Evolutionary conservation across 805 yeast species (phyloP).

Genomic region (Saccharomycopsis malanga): DNA sequence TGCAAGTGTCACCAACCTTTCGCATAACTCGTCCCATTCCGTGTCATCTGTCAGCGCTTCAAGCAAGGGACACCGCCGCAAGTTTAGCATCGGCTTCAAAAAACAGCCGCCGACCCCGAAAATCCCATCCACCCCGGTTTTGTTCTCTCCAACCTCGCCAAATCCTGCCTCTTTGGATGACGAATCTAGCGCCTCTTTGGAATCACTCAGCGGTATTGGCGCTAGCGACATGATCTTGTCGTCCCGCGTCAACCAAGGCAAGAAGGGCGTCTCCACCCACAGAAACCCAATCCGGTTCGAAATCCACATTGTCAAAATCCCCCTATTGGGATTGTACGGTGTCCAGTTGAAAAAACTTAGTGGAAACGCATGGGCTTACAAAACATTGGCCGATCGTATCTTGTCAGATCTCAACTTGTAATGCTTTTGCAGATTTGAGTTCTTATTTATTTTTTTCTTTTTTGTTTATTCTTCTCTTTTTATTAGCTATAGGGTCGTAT

Average conservation of each 20-base stretch:
- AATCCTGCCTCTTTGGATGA: conserved; percentile 22
- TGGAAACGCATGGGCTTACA: conserved; percentile 94
- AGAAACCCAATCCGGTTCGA: conserved; percentile 78
- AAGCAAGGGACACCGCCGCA: conserved; percentile 20
- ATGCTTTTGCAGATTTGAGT: neutral
- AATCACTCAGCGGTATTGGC: conserved; percentile 22
- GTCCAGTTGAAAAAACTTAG: conserved; percentile 89
- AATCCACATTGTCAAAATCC: conserved; percentile 86
- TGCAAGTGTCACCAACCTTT: conserved; percentile 13
- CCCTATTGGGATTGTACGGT: conserved; percentile 83
- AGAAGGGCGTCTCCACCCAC: conserved; percentile 21
- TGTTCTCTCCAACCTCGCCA: conserved; percentile 28
- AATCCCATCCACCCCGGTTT: conserved; percentile 23
- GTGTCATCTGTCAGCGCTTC: conserved; percentile 4
- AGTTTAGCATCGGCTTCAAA: conserved; percentile 25
- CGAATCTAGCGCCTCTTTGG: conserved; percentile 28
- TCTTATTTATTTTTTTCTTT: neutral
- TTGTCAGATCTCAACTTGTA: conserved; percentile 40
- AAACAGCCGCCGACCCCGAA: conserved; percentile 22
- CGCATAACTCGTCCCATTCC: conserved; percentile 18
- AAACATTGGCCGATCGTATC: conserved; percentile 81
- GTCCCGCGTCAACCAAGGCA: conserved; percentile 19
- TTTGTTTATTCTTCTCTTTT: neutral
- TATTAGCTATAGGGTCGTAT: neutral
- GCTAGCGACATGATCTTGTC: conserved; percentile 23